These are phyloP conservation scores for Pinus taeda DNA, from an alignment of 75 land plant genomes.

Conservation along the genomic window DNA sequence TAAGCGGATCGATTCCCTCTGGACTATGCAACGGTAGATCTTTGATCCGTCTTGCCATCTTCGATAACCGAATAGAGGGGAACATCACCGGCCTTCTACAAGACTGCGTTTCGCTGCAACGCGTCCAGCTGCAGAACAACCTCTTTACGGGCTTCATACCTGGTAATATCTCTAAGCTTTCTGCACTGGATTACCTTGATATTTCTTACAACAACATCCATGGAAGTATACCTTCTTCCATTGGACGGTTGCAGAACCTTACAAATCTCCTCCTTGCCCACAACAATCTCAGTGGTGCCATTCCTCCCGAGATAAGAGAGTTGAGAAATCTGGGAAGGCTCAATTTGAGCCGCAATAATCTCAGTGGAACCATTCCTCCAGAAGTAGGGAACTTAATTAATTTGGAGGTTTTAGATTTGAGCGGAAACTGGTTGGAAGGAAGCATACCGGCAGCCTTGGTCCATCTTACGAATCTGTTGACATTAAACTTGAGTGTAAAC, in stretches of 20 bases:
- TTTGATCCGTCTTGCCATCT: neutral
- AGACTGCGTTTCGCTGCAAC: neutral
- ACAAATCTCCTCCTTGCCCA: conserved; percentile 46
- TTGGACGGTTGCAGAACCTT: conserved; percentile 49
- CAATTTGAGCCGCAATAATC: conserved; percentile 29
- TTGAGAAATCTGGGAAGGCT: conserved; percentile 34
- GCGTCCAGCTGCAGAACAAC: neutral
- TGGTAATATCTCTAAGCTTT: conserved; percentile 33
- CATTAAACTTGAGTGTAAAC: too few relatives aligned
- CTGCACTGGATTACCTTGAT: conserved; percentile 11
- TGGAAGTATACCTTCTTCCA: conserved; percentile 52
- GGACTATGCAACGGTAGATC: neutral
- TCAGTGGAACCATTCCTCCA: conserved; percentile 49
- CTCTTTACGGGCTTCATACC: conserved; percentile 45
- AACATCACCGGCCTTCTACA: neutral
- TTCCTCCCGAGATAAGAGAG: conserved; percentile 47
- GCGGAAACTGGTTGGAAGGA: conserved; percentile 54
- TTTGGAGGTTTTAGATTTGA: conserved; percentile 61
- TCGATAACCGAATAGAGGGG: neutral
- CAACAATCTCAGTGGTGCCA: conserved; percentile 44
- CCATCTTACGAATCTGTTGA: too few relatives aligned
- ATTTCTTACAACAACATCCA: conserved; percentile 35
- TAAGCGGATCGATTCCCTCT: neutral
- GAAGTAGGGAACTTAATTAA: conserved; percentile 39
- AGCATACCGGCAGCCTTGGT: conserved; percentile 25